Evolutionary conservation across 176 grass and related monocot species (phyloP).

Genomic region (Puccinellia tenuiflora): DNA sequence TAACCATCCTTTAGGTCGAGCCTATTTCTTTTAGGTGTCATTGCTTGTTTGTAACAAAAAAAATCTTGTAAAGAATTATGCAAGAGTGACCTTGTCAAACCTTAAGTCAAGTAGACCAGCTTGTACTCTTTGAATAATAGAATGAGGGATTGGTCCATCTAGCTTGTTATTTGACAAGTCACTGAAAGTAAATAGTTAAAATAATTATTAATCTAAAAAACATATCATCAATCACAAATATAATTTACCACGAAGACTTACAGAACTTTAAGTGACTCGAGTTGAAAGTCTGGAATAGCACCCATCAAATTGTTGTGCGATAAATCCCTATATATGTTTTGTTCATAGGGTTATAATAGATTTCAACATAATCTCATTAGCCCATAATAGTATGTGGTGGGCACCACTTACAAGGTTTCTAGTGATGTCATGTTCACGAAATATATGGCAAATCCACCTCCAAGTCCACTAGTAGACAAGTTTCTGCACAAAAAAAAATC

Average conservation of each 20-base stretch:
- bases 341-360: neutral
- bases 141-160: too few relatives aligned
- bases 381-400: neutral
- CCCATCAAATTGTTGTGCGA: constrained; percentile 34
- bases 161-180: too few relatives aligned
- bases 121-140: too few relatives aligned
- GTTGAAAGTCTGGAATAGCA: constrained; percentile 17
- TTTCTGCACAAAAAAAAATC: neutral
- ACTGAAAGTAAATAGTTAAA: neutral
- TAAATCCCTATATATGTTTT: constrained; percentile 3
- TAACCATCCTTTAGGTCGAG: too few relatives aligned
- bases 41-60: too few relatives aligned
- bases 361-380: neutral
- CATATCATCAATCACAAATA: neutral
- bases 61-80: constrained; percentile 27
- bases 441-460: neutral
- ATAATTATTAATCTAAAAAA: neutral
- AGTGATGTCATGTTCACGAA: constrained; percentile 7
- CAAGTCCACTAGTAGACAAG: neutral
- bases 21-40: too few relatives aligned
- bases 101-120: too few relatives aligned
- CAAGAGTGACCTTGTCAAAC: too few relatives aligned
- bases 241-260: neutral
- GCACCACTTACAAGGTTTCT: neutral
- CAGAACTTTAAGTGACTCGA: constrained; percentile 16